Evolutionary conservation across 495 filamentous ascomycete genomes (phyloP), one percentile per base, ranked within the genome.

Genomic region (Stereocaulon alpinum): DNA sequence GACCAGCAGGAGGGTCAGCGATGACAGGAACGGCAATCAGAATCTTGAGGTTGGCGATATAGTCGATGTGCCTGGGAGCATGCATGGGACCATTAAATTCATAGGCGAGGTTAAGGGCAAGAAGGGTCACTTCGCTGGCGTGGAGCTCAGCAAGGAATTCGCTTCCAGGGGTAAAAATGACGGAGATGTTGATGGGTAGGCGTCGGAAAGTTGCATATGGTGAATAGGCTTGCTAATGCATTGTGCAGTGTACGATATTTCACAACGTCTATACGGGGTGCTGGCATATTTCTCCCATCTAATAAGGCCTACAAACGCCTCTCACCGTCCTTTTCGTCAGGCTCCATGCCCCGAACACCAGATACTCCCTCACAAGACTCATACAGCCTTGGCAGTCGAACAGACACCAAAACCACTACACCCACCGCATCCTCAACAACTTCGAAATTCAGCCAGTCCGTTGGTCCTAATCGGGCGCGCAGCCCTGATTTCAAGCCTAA

Each of bases 181-280:
- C 65, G 93, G 93, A 40, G 92, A 95, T 74, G 94, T 99, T 50
- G 93, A 99, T 62, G 94, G 93, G 88, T 91, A 78, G 73, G 82
- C 68, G 45, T 44, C 43, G 47, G 11, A 37, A 45, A 10, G 44
- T 52, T 22, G 18, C 48, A 45, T 53, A 12, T 60, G 22, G 43
- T 37, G 61, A 60, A 64, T 63, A 67, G 61, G 59, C 51, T 34
- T 58, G 27, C 54, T 61, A 30, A 62, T 55, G 49, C 44, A 50
- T 10, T 20, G 30, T 54, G 14, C 68, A 91, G 87, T 53, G 72
- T 84, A 34, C 82, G 77, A 55, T 98, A 98, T 73, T 98, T 98
- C 68, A 79, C 77, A 4, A 95, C 94, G 9, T 79, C 82, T 2
- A 73, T 82, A 40, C 80, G 86, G 14, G 88, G 88, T 32, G 82